phyloP scores from a whole-genome alignment of 768 basidiomycete species.

The Suillus hirtellus region DNA sequence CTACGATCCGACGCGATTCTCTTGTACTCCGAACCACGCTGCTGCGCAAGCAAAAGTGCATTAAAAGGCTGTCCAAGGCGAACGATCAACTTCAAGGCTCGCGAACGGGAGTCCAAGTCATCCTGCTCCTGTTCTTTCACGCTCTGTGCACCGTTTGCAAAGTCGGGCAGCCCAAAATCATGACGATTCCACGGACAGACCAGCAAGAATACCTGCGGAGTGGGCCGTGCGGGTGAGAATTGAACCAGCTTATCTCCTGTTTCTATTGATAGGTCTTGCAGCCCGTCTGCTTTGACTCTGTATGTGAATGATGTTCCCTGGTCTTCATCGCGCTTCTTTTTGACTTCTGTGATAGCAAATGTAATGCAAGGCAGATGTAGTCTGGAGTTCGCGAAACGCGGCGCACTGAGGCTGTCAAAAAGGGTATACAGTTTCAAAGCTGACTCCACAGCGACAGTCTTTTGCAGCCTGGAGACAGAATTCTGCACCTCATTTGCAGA shows the following conservation, averaged over 20 bases:
- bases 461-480: background rate
- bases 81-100: background rate
- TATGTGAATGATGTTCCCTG: background rate
- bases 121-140: background rate
- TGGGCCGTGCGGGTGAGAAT: background rate
- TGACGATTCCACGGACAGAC: background rate
- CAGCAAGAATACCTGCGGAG: background rate
- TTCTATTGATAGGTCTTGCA: background rate
- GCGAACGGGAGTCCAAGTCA: background rate
- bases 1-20: background rate
- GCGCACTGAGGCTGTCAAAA: background rate
- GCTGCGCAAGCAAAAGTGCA: background rate
- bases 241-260: background rate
- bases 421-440: background rate
- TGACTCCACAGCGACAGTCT: background rate
- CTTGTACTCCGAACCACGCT: background rate
- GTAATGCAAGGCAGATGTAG: background rate
- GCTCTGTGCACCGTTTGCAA: background rate
- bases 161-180: constrained; percentile 1
- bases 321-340: background rate
- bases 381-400: background rate
- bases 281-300: background rate
- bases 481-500: background rate
- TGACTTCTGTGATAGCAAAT: background rate
- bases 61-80: background rate